Percentiles rank a stretch among this genome's conserved stretches.
phyloP scores from a whole-genome alignment of 805 yeast genomes.

The Starmerella kuoi region DNA sequence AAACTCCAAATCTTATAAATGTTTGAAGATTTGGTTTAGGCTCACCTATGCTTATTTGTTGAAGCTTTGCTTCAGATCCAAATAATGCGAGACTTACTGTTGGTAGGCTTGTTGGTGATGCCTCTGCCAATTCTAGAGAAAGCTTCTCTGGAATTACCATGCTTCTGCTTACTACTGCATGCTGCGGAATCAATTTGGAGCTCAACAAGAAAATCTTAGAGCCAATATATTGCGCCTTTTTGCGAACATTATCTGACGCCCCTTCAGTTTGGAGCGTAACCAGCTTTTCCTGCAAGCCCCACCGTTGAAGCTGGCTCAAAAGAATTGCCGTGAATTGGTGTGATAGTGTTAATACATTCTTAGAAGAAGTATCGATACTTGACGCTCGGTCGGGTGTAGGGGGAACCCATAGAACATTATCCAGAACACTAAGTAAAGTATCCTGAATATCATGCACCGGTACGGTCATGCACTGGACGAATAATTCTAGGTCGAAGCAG shows the following conservation, averaged over 20 bases:
- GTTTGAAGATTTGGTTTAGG: slow-evolving; percentile 10
- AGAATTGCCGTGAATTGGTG: slow-evolving; percentile 60
- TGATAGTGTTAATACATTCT: slow-evolving; percentile 21
- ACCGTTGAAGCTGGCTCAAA: slow-evolving; percentile 40
- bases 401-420: slow-evolving; percentile 52
- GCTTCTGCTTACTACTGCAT: slow-evolving; percentile 6
- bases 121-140: slow-evolving; percentile 10
- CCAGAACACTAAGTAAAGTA: slow-evolving; percentile 56
- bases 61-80: slow-evolving; percentile 33
- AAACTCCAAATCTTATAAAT: slow-evolving; percentile 28
- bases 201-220: slow-evolving; percentile 50
- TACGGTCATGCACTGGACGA: slow-evolving; percentile 20
- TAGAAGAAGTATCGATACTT: slow-evolving; percentile 29
- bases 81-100: slow-evolving; percentile 34
- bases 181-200: slow-evolving; percentile 41
- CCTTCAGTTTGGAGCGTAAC: slow-evolving; percentile 32
- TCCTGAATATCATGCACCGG: slow-evolving; percentile 38
- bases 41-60: not conserved
- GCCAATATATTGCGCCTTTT: slow-evolving; percentile 52
- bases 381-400: slow-evolving; percentile 22
- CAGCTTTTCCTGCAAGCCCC: slow-evolving; percentile 38
- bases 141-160: slow-evolving; percentile 22
- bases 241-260: slow-evolving; percentile 35
- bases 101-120: slow-evolving; percentile 13
- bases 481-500: slow-evolving; percentile 46